Percentiles rank a stretch among this genome's conserved stretches.
phyloP scores from a whole-genome alignment of 106 monocot genomes.

The Dioscorea dumetorum region DNA sequence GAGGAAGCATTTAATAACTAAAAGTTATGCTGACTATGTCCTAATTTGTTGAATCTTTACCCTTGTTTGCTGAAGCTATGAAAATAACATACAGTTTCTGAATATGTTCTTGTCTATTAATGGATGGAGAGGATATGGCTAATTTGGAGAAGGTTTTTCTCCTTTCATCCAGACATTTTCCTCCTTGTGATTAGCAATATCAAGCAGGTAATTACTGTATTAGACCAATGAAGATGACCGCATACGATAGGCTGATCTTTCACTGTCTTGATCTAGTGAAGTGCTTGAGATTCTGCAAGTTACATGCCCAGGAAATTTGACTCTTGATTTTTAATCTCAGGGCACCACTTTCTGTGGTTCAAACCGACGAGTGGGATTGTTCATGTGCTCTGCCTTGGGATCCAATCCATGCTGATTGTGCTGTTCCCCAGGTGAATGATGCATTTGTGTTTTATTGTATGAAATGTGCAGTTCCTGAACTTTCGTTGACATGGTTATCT shows the following conservation, averaged over 20 bases:
- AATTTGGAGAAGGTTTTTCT: no score
- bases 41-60: no score
- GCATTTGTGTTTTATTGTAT: no score
- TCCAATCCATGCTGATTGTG: constrained; percentile 87
- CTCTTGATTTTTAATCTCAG: constrained; percentile 21
- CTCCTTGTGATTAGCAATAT: neutral
- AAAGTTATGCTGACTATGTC: no score
- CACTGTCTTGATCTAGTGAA: neutral
- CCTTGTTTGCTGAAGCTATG: no score
- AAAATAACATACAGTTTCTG: no score
- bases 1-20: no score
- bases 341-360: constrained; percentile 64
- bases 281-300: neutral
- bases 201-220: neutral
- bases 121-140: no score
- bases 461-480: no score
- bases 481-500: no score
- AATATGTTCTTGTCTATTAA: no score
- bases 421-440: constrained; percentile 77
- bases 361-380: constrained; percentile 96
- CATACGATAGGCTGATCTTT: neutral
- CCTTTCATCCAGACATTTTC: no score
- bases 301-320: neutral
- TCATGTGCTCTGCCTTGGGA: constrained; percentile 82
- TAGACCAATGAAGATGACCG: neutral